These are phyloP conservation scores for Colletotrichum lindemuthianum DNA, from an alignment of 2,329 filamentous ascomycete genomes.

Conservation along the genomic window DNA sequence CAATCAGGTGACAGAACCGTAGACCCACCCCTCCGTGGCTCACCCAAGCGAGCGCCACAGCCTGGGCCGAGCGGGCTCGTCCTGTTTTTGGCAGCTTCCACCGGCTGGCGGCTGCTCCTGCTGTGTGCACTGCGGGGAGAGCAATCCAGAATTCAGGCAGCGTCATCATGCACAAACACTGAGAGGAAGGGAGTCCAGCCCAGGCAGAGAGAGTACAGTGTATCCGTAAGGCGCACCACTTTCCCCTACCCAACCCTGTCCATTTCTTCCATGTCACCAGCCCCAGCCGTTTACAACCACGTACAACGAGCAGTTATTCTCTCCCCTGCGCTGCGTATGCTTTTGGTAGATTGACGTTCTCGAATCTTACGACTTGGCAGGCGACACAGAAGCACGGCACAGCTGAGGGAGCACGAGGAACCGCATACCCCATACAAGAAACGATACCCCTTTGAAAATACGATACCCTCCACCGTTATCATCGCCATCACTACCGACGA, in stretches of 20 bases:
- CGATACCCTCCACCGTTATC: too few species aligned
- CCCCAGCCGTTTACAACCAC: too few species aligned
- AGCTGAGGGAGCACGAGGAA: not conserved
- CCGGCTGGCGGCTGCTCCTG: too few species aligned
- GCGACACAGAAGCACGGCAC: conserved; percentile 5
- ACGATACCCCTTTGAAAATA: conserved; percentile 11
- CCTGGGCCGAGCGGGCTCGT: conserved; percentile 17
- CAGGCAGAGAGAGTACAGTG: too few species aligned
- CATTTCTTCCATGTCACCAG: not conserved
- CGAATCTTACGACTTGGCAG: conserved; percentile 1
- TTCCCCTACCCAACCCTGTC: conserved; percentile 1
- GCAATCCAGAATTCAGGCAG: conserved; percentile 30
- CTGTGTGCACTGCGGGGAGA: conserved; percentile 26
- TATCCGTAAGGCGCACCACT: not conserved
- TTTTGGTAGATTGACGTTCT: not conserved
- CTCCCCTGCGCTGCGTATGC: too few species aligned
- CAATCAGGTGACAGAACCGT: not conserved
- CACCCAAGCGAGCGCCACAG: conserved; percentile 18
- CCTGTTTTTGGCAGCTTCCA: conserved; percentile 27
- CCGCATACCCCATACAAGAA: not conserved
- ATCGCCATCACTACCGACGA: too few species aligned
- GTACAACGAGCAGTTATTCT: too few species aligned
- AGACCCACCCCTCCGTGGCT: conserved; percentile 28
- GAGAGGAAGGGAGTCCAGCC: too few species aligned
- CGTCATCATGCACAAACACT: conserved; percentile 35